Evolutionary conservation across 2,329 filamentous ascomycete genomes (phyloP).

Genomic region (Cladophialophora psammophila): DNA sequence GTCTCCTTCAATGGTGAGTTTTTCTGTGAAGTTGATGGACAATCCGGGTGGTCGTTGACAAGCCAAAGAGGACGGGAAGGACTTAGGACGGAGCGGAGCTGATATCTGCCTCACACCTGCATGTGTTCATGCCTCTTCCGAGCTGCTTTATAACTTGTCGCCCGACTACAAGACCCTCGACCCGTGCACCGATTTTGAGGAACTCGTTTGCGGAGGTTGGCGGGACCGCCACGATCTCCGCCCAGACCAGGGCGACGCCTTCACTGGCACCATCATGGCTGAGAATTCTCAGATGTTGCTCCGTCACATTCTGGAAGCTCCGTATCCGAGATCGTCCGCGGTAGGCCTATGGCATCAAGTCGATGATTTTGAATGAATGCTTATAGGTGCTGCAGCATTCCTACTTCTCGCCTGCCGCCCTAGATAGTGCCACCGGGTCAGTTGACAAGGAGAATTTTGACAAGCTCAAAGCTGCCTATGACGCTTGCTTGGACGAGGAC

Average conservation of each 20-base stretch:
- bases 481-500: conserved; percentile 70
- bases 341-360: conserved; percentile 46
- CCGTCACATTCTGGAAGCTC: conserved; percentile 68
- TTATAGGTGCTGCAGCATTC: conserved; percentile 32
- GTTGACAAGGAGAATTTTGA: conserved; percentile 65
- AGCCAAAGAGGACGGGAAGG: not conserved
- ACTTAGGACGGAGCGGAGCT: not conserved
- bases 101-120: conserved; percentile 64
- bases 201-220: conserved; percentile 73
- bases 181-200: conserved; percentile 73
- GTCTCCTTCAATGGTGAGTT: not conserved
- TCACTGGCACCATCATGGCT: conserved; percentile 67
- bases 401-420: conserved; percentile 31
- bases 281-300: conserved; percentile 67
- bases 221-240: conserved; percentile 69
- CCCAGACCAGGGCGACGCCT: conserved; percentile 67
- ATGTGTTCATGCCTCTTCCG: conserved; percentile 69
- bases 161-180: conserved; percentile 69
- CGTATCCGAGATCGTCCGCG: conserved; percentile 50
- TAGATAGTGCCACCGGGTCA: conserved; percentile 29
- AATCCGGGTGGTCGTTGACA: not conserved
- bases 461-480: conserved; percentile 69
- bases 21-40: not conserved
- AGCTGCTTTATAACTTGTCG: conserved; percentile 68
- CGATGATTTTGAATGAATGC: conserved; percentile 41